These are phyloP conservation scores for Fraxinus ornus DNA, from an alignment of 305 asterid species.

Conservation along the genomic window DNA sequence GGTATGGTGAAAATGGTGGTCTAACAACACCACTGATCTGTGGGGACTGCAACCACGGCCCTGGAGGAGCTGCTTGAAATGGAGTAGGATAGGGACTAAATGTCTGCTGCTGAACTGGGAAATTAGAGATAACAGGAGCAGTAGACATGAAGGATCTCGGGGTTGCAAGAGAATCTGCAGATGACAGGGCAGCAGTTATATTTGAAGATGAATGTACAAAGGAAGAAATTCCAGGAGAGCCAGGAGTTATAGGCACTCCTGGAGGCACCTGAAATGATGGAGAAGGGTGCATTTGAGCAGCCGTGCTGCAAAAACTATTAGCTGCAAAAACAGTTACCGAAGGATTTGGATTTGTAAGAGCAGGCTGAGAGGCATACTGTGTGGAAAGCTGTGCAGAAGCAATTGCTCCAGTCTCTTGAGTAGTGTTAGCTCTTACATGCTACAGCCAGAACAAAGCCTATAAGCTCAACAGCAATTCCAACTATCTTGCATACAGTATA, in stretches of 20 bases:
- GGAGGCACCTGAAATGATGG: slow-evolving; percentile 58
- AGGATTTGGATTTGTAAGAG: slow-evolving; percentile 47
- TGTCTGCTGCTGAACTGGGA: slow-evolving; percentile 57
- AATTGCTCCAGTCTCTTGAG: slow-evolving; percentile 43
- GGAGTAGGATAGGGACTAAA: slow-evolving; percentile 52
- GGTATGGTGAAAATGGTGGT: slow-evolving; percentile 72
- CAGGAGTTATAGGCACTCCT: slow-evolving; percentile 50
- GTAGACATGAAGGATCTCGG: slow-evolving; percentile 42
- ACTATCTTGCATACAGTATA: slow-evolving; percentile 15
- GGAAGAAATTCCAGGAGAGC: slow-evolving; percentile 63
- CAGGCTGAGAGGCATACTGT: slow-evolving; percentile 47
- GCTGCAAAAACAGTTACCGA: slow-evolving; percentile 40
- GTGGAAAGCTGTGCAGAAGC: slow-evolving; percentile 46
- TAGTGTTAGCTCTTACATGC: slow-evolving; percentile 49
- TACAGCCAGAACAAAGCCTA: slow-evolving; percentile 32
- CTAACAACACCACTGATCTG: slow-evolving; percentile 60
- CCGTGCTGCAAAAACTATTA: slow-evolving; percentile 39
- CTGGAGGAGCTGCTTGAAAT: slow-evolving; percentile 56
- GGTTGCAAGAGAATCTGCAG: slow-evolving; percentile 42
- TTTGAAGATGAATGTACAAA: slow-evolving; percentile 47
- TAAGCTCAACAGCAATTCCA: slow-evolving; percentile 6
- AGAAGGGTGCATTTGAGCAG: slow-evolving; percentile 48
- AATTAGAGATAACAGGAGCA: slow-evolving; percentile 45
- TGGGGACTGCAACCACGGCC: slow-evolving; percentile 83
- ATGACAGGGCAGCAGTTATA: slow-evolving; percentile 33